Evolutionary conservation across 2,329 filamentous ascomycete genomes (phyloP).

Genomic region (Botrytis squamosa): DNA sequence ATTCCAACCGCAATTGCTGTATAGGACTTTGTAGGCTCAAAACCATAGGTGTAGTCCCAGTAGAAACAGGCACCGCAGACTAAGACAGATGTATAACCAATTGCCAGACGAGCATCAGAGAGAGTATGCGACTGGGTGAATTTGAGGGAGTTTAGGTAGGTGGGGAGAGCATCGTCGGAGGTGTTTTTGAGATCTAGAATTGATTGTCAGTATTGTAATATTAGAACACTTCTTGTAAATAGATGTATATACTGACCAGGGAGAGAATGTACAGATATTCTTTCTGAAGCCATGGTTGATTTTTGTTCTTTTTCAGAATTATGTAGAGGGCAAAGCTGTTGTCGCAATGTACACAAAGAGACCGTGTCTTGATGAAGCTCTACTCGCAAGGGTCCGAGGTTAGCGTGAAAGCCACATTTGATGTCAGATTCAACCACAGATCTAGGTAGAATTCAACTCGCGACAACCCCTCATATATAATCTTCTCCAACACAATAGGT

Average conservation of each 20-base stretch:
- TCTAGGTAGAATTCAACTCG: slow-evolving; percentile 5
- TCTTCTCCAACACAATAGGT: background rate
- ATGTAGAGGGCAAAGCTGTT: slow-evolving; percentile 17
- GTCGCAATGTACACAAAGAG: slow-evolving; percentile 23
- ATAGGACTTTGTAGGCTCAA: slow-evolving; percentile 79
- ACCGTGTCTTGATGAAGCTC: slow-evolving; percentile 38
- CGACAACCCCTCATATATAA: slow-evolving; percentile 17
- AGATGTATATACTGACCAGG: slow-evolving; percentile 25
- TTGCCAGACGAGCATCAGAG: slow-evolving; percentile 74
- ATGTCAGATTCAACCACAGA: slow-evolving; percentile 26
- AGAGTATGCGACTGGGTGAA: slow-evolving; percentile 81
- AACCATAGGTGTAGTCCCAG: slow-evolving; percentile 89
- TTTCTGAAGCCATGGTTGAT: slow-evolving; percentile 21
- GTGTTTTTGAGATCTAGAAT: slow-evolving; percentile 88
- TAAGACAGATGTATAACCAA: slow-evolving; percentile 80
- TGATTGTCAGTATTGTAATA: slow-evolving; percentile 1
- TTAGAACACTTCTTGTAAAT: background rate
- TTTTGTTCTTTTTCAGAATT: slow-evolving; percentile 12
- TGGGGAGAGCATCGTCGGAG: slow-evolving; percentile 88
- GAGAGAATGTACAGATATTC: slow-evolving; percentile 22
- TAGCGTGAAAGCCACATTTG: slow-evolving; percentile 35
- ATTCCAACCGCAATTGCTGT: slow-evolving; percentile 74
- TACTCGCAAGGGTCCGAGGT: slow-evolving; percentile 23
- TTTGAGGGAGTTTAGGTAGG: slow-evolving; percentile 85
- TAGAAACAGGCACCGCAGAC: slow-evolving; percentile 82